Conservation (phyloP, 208 protist genomes). For the Zelonia costaricensis region DNA sequence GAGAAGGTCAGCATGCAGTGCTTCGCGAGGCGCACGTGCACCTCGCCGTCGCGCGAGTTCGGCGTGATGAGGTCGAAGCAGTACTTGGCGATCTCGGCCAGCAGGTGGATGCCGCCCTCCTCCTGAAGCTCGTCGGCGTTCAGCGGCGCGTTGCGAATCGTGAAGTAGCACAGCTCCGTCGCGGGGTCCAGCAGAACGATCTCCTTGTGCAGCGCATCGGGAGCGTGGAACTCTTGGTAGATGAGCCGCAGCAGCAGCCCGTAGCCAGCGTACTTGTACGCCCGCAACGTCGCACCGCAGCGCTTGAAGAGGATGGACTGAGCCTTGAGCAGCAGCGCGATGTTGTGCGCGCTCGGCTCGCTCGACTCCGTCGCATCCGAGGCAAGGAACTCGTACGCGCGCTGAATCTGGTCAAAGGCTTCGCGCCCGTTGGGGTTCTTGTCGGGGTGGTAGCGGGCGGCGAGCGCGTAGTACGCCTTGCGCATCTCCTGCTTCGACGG, state of each 20-base stretch:
- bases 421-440: conserved; percentile 96
- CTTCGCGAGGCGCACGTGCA: conserved; percentile 57
- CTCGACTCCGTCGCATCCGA: conserved; percentile 31
- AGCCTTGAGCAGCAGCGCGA: conserved; percentile 77
- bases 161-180: conserved; percentile 89
- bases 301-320: conserved; percentile 94
- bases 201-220: conserved; percentile 68
- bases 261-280: conserved; percentile 97
- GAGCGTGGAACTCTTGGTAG: conserved; percentile 58
- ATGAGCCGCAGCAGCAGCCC: conserved; percentile 85
- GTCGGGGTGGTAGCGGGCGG: conserved; percentile 95
- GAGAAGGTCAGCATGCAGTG: conserved; percentile 84
- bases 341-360: conserved; percentile 58
- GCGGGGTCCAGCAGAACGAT: conserved; percentile 79
- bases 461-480: conserved; percentile 94
- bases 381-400: conserved; percentile 89
- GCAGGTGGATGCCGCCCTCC: conserved; percentile 88
- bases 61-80: conserved; percentile 78
- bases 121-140: conserved; percentile 94
- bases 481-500: conserved; percentile 71
- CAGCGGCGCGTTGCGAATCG: conserved; percentile 88
- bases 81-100: conserved; percentile 58
- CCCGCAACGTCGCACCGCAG: conserved; percentile 63
- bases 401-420: conserved; percentile 92
- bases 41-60: conserved; percentile 37